Evolutionary conservation across 192 early-diverging fungal species (phyloP), one percentile per base, ranked within the genome.

Genomic region (Umbelopsis ramanniana): DNA sequence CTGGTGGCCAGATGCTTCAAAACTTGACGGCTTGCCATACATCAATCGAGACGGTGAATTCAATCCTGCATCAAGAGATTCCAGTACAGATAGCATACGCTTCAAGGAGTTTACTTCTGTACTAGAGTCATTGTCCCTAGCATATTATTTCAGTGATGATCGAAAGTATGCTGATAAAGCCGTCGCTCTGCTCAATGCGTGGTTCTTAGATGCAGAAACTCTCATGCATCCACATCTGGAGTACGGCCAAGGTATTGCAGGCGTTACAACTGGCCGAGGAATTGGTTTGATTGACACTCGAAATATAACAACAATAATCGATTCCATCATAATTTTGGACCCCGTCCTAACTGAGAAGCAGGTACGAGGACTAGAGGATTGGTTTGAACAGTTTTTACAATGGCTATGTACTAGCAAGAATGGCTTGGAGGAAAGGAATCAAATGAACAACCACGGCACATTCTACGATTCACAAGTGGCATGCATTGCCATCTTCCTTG

Each of bases 381-480:
- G 50, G 46, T 52, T 70, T 29, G 50, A 52, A 12, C 50, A 48
- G 17, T 47, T n/a, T 24, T 24, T 47, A 47, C 29, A 52, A 12
- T 70, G 50, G 46, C 46, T 70, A 4, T 19, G 23, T 1, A 70
- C 46, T 21, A 52, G 46, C 9, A 47, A 70, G 33, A 52, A 47
- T 19, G 68, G 50, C 46, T 23, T 37, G 23, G 50, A 52, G 9
- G 46, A 52, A 48, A 17, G 33, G 24, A 37, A 7, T 19, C 68
- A 70, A 70, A 37, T 19, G 43, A 70, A 52, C 12, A 70, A 70
- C 23, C 68, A 70, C 15, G 68, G 50, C 10, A 70, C 46, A 6
- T 70, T 70, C 46, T 70, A 52, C 68, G 68, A 37, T 52, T 47
- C 68, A n/a, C 68, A 70, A 48, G 46, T 47, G 8, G 68, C 68